Conservation (phyloP, 352 stramenopile species). For the Phytophthora macrochlamydospora region DNA sequence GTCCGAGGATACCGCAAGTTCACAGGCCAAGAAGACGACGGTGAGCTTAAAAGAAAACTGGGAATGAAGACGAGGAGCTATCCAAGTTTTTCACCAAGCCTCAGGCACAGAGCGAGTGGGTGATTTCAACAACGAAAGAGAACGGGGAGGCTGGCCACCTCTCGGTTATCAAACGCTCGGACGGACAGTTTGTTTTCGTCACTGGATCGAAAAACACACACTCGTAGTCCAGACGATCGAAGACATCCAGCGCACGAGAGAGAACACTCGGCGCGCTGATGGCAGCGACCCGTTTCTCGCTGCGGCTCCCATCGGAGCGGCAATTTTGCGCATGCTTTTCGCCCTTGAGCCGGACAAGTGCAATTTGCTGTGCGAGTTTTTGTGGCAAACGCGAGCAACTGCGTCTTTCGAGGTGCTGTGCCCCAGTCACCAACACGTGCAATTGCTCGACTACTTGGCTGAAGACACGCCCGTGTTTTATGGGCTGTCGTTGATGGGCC, state of each 20-base stretch:
- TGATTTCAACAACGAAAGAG: slow-evolving; percentile 81
- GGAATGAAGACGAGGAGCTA: slow-evolving; percentile 38
- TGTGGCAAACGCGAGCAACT: slow-evolving; percentile 78
- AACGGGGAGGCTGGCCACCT: slow-evolving; percentile 82
- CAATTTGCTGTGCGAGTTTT: slow-evolving; percentile 62
- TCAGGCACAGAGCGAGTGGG: slow-evolving; percentile 40
- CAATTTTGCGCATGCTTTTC: slow-evolving; percentile 45
- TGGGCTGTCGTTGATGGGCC: slow-evolving; percentile 64
- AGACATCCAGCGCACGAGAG: slow-evolving; percentile 49
- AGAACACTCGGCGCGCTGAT: slow-evolving; percentile 13
- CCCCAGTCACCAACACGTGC: slow-evolving; percentile 76
- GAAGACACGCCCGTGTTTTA: slow-evolving; percentile 86
- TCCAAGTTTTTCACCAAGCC: slow-evolving; percentile 85
- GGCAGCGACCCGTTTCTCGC: slow-evolving; percentile 55
- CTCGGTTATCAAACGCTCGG: slow-evolving; percentile 66
- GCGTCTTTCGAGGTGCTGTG: slow-evolving; percentile 84
- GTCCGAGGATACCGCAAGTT: slow-evolving; percentile 84
- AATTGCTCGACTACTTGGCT: slow-evolving; percentile 66
- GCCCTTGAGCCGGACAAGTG: slow-evolving; percentile 43
- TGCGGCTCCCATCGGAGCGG: slow-evolving; percentile 54
- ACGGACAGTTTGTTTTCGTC: slow-evolving; percentile 72
- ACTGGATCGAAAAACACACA: slow-evolving; percentile 88
- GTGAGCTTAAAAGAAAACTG: slow-evolving; percentile 44
- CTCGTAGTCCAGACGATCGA: slow-evolving; percentile 52
- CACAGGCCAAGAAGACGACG: slow-evolving; percentile 81